Evolutionary conservation across 768 basidiomycete species (phyloP).

Genomic region (Tubosaeta sp.): DNA sequence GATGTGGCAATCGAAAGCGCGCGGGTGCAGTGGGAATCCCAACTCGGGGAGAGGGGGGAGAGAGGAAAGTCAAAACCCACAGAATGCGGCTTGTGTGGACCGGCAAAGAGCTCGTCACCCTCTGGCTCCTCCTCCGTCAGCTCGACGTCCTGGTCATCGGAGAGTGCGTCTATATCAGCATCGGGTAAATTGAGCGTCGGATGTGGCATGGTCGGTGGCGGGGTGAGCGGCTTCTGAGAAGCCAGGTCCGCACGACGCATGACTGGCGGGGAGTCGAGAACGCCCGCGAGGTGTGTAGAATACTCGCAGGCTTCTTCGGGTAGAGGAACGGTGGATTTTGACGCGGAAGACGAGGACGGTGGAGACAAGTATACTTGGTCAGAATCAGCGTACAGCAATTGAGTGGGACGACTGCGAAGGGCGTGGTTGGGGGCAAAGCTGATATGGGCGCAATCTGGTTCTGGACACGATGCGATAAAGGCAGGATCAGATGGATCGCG

Average conservation of each 20-base stretch:
- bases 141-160: slow-evolving; percentile 12
- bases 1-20: slow-evolving; percentile 11
- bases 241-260: slow-evolving; percentile 29
- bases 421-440: slow-evolving; percentile 15
- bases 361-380: slow-evolving; percentile 26
- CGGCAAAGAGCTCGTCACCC: slow-evolving; percentile 17
- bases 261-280: slow-evolving; percentile 34
- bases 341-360: slow-evolving; percentile 24
- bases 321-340: slow-evolving; percentile 21
- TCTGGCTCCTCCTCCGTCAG: slow-evolving; percentile 17
- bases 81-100: slow-evolving; percentile 8
- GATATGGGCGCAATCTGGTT: slow-evolving; percentile 12
- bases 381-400: slow-evolving; percentile 18
- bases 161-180: slow-evolving; percentile 21
- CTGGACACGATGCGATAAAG: slow-evolving; percentile 18
- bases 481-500: slow-evolving; percentile 22
- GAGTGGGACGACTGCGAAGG: slow-evolving; percentile 6
- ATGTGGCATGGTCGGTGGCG: slow-evolving; percentile 41
- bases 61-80: slow-evolving; percentile 18
- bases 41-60: slow-evolving; percentile 36
- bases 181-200: slow-evolving; percentile 36
- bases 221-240: slow-evolving; percentile 35
- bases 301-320: slow-evolving; percentile 28
- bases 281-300: slow-evolving; percentile 26
- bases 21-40: slow-evolving; percentile 19